phyloP scores from a whole-genome alignment of 306 rosid genomes.

The Herpetospermum pedunculosum region DNA sequence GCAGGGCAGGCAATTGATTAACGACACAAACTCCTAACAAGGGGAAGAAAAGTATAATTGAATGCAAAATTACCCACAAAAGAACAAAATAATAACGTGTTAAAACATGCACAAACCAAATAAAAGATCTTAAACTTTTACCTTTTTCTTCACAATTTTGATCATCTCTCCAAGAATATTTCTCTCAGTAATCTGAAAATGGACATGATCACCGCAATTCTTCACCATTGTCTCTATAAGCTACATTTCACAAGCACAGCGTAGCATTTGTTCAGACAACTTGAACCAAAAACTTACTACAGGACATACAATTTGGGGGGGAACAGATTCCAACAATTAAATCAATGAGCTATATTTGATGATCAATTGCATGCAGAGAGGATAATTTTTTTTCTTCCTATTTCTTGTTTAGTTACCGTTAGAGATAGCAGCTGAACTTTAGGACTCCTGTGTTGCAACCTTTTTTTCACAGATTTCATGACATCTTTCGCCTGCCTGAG shows the following conservation, averaged over 20 bases:
- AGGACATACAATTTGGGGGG: neutral
- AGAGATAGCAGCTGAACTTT: slow-evolving; percentile 74
- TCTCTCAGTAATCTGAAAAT: slow-evolving; percentile 87
- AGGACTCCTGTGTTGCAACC: slow-evolving; percentile 87
- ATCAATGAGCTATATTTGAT: neutral
- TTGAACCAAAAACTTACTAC: neutral
- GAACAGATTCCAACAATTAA: neutral
- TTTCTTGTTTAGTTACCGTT: too few relatives aligned
- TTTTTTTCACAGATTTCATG: slow-evolving; percentile 82
- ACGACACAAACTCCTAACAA: neutral
- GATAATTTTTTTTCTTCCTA: too few relatives aligned
- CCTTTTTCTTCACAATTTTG: slow-evolving; percentile 93
- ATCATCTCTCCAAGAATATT: slow-evolving; percentile 83
- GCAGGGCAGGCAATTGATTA: neutral
- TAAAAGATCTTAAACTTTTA: slow-evolving; percentile 6
- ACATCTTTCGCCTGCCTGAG: slow-evolving; percentile 98
- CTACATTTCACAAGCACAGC: slow-evolving; percentile 24
- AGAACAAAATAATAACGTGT: too few relatives aligned
- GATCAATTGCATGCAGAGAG: neutral
- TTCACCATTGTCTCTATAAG: slow-evolving; percentile 98
- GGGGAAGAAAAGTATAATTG: neutral
- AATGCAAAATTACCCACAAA: neutral
- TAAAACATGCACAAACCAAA: neutral
- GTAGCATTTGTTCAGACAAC: neutral
- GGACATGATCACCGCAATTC: slow-evolving; percentile 91